Base-by-base conservation (phyloP, 1,284 basidiomycete species). In the Cryptococcus sp. region DNA sequence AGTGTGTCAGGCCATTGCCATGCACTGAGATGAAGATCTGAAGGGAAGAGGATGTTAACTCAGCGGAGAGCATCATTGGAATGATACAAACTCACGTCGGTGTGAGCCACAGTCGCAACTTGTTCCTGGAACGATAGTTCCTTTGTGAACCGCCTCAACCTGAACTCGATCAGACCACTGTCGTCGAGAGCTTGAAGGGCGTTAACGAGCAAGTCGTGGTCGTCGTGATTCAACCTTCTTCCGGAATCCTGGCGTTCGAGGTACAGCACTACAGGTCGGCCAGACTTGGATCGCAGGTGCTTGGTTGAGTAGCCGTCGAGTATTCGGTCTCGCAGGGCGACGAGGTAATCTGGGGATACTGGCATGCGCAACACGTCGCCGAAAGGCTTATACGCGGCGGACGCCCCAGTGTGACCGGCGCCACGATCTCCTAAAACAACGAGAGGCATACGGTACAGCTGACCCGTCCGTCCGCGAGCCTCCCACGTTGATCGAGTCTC, bases 1-100 rank as follows among this genome's bases (percentile, higher is more conserved):
- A 79, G 66, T 90, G 86, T 10, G 89, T 88, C 2, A 91, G 80
- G 3, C 89, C 89, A 69, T 90, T 73, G 2, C 90, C 89, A 63
- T 91, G 89, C 1, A 91, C 86, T 39, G 88, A 88, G 19, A 90
- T 78, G 69, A 91, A 78, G 66, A 91, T 84, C 87, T 89, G 35
- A 49, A 35, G 38, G 25, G 25, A 6, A 3, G 5, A 13, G 35
- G 5, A 38, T 17, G 38, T 4, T 7, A 38, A 38, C 5, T 50
- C 41, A n/a, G 35, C 25, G 22, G 5, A n/a, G n/a, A n/a, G n/a
- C n/a, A n/a, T n/a, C n/a, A n/a, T n/a, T n/a, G n/a, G n/a, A n/a
- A n/a, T n/a, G n/a, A n/a, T n/a, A n/a, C n/a, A n/a, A n/a, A 51
- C 59, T 54, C 52, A 61, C 58, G 25, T 60, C 58, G n/a, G 40